phyloP scores from a whole-genome alignment of 352 stramenopile species.

The Phytopythium aichiense region DNA sequence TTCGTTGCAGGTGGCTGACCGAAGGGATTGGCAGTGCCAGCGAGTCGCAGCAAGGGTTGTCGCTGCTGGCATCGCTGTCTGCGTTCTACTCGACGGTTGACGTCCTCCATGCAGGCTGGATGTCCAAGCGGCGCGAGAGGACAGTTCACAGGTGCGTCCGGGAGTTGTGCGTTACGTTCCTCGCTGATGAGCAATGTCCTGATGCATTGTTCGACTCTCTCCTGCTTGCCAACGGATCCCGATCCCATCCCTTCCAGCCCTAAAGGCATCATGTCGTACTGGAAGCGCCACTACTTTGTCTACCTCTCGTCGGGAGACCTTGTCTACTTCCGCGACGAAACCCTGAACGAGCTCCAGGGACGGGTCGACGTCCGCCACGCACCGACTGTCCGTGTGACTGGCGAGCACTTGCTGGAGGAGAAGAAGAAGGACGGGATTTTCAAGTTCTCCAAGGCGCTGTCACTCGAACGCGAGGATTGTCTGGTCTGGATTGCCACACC shows the following conservation, averaged over 20 bases:
- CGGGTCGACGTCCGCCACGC: conserved; percentile 76
- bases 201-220: background rate
- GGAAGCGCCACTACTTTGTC: conserved; percentile 81
- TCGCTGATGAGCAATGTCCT: background rate
- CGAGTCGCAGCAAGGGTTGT: conserved; percentile 74
- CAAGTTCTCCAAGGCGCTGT: conserved; percentile 64
- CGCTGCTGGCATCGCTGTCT: conserved; percentile 65
- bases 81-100: conserved; percentile 75
- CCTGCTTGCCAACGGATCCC: background rate
- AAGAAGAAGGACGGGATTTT: conserved; percentile 72
- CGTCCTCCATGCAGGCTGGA: conserved; percentile 61
- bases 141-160: conserved; percentile 44
- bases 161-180: background rate
- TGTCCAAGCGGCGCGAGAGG: conserved; percentile 72
- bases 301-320: conserved; percentile 71
- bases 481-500: conserved; percentile 81
- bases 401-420: conserved; percentile 67
- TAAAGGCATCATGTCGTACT: conserved; percentile 82
- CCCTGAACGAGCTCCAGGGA: conserved; percentile 60
- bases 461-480: conserved; percentile 54
- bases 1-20: background rate
- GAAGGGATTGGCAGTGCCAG: conserved; percentile 28
- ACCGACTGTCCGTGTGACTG: conserved; percentile 73
- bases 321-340: conserved; percentile 78
- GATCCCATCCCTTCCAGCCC: conserved; percentile 12